Conservation (phyloP, 495 filamentous ascomycete species). For the Penicillium bialowiezense region DNA sequence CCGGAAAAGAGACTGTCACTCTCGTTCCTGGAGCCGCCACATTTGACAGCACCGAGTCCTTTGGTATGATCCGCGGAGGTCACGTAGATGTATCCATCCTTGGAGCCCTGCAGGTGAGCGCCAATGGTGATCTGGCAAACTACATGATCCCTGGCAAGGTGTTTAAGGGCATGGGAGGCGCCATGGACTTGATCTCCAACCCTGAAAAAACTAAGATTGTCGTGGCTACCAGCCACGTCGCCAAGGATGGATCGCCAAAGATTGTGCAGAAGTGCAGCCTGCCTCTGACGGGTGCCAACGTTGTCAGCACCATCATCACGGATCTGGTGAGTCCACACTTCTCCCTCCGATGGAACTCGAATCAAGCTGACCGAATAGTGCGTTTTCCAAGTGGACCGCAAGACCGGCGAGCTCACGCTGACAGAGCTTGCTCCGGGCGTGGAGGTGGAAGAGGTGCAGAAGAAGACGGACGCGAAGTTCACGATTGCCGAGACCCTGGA, state of each 20-base stretch:
- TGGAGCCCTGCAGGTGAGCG: conserved; percentile 85
- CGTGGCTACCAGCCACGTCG: conserved; percentile 87
- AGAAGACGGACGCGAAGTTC: conserved; percentile 83
- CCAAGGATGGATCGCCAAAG: conserved; percentile 86
- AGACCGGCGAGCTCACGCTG: conserved; percentile 68
- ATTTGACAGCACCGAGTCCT: conserved; percentile 84
- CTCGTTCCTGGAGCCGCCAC: conserved; percentile 74
- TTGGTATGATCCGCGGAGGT: conserved; percentile 89
- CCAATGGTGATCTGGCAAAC: conserved; percentile 81
- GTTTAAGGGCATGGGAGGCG: conserved; percentile 92
- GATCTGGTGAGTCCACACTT: conserved; percentile 63
- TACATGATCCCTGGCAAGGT: conserved; percentile 90
- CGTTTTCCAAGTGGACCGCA: conserved; percentile 85
- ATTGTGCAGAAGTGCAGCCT: conserved; percentile 82
- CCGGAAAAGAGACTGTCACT: conserved; percentile 91
- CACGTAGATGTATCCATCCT: conserved; percentile 87
- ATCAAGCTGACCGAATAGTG: conserved; percentile 30
- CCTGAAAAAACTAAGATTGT: conserved; percentile 85
- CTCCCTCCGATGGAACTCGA: not conserved
- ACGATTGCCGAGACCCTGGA: conserved; percentile 66
- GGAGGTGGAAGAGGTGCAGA: conserved; percentile 77
- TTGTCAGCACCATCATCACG: conserved; percentile 88
- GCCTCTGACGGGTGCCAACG: conserved; percentile 79
- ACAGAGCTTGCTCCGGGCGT: conserved; percentile 84
- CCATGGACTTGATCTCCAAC: conserved; percentile 91